Evolutionary conservation across 2,329 filamentous ascomycete genomes (phyloP).

Genomic region (Hypoxylon sp.): DNA sequence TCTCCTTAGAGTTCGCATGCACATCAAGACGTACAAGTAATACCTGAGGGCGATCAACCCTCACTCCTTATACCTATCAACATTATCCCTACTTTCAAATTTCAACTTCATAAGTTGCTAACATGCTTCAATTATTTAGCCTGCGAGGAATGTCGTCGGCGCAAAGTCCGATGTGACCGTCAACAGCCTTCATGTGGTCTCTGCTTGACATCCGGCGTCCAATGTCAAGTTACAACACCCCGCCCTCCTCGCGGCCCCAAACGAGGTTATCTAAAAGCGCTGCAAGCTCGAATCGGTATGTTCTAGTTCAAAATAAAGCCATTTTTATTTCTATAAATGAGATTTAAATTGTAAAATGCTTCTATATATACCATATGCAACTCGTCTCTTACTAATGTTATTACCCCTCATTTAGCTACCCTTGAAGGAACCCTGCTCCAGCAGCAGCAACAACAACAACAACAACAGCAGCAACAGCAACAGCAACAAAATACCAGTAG

Average conservation of each 20-base stretch:
- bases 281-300: constrained; percentile 49
- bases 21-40: constrained; percentile 28
- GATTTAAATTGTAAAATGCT: background rate
- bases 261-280: constrained; percentile 47
- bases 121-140: constrained; percentile 18
- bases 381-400: constrained; percentile 10
- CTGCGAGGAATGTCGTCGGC: constrained; percentile 46
- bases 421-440: constrained; percentile 43
- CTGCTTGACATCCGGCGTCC: constrained; percentile 40
- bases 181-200: constrained; percentile 44
- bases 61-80: constrained; percentile 20
- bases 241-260: constrained; percentile 44
- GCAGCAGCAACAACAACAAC: constrained; percentile 34
- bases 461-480: constrained; percentile 20
- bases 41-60: constrained; percentile 30
- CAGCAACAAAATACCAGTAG: constrained; percentile 19
- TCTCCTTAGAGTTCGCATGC: constrained; percentile 25
- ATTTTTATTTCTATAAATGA: background rate
- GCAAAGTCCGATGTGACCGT: constrained; percentile 45
- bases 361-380: background rate
- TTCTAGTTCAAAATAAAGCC: constrained; percentile 1
- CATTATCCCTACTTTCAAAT: constrained; percentile 12
- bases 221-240: constrained; percentile 43
- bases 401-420: constrained; percentile 31
- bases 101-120: constrained; percentile 3